Base-by-base conservation (phyloP, 2,329 filamentous ascomycete species). In the Diplodia seriata region DNA sequence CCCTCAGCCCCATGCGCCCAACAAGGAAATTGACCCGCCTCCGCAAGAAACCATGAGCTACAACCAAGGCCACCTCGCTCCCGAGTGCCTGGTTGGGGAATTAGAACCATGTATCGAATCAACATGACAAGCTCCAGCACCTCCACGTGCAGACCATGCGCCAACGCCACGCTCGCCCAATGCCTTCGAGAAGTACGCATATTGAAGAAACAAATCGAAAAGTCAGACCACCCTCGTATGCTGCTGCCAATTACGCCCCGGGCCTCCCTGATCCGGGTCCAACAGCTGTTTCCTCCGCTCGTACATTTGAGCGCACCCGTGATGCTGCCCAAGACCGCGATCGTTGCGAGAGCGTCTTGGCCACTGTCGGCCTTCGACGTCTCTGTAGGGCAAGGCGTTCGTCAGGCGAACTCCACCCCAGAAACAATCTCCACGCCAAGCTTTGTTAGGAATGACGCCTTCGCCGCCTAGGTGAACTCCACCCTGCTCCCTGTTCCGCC, bases 331-430 rank as follows among this genome's bases (percentile, higher is more conserved):
- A 47, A 59, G 38, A n/a, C 54, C n/a, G 18, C 38, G 56, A 18
- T 59, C 31, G 23, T 43, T 20, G 57, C 57, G 20, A 29, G n/a
- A 50, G 38, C 26, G 20, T 47, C 36, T 59, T 47, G 20, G 55
- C 55, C 38, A 36, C 43, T 29, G 9, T 18, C 40, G 26, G 26
- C 31, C 59, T 40, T 49, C 59, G 23, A 23, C 31, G 51, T 49
- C 59, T 51, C 59, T 18, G 15, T 31, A 49, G 43, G 47, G n/a
- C 36, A 20, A 51, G 47, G 47, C 59, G 59, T 38, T 38, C 59
- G 65, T 77, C 71, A 80, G 70, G 75, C 77, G 66, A 80, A 80
- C 69, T 80, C 78, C 36, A 80, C 77, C 26, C 78, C 74, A 67
- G 75, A 78, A 18, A 76, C 76, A 36, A 77, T 75, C 59, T 70